A percentile compares a stretch with the other conserved stretches of the same genome.
Conservation (phyloP, 495 filamentous ascomycete genomes). For the Trichoderma gamsii region DNA sequence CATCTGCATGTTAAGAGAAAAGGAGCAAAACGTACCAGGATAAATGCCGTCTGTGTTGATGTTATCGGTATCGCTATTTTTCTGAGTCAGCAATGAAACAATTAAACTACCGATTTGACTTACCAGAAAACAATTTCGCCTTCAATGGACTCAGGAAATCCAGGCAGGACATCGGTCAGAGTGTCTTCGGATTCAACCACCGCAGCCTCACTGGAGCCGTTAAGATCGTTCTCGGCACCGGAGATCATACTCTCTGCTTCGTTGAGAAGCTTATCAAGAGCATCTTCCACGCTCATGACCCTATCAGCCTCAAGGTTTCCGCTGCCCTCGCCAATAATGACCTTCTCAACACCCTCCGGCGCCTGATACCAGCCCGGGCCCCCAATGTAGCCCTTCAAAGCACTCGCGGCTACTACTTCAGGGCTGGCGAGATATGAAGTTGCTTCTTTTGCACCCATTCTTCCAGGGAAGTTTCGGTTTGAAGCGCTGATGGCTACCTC, state of each 20-base stretch:
- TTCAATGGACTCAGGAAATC: conserved; percentile 59
- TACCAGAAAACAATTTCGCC: conserved; percentile 70
- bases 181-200: conserved; percentile 24
- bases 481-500: conserved; percentile 85
- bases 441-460: conserved; percentile 79
- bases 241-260: conserved; percentile 60
- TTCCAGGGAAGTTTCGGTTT: conserved; percentile 91
- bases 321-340: conserved; percentile 65
- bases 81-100: no score
- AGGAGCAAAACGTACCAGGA: conserved; percentile 67
- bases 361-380: conserved; percentile 77
- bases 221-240: conserved; percentile 17
- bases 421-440: conserved; percentile 87
- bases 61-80: conserved; percentile 65
- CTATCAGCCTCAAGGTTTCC: conserved; percentile 56
- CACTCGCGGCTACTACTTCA: conserved; percentile 87
- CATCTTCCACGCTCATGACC: conserved; percentile 55
- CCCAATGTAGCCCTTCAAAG: conserved; percentile 67
- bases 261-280: conserved; percentile 60
- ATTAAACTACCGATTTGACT: no score
- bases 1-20: neutral
- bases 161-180: conserved; percentile 58
- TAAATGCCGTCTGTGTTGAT: conserved; percentile 82
- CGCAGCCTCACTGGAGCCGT: conserved; percentile 17
- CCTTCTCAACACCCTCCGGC: conserved; percentile 59